Percentiles rank a stretch among this genome's conserved stretches.
phyloP scores from a whole-genome alignment of 306 rosid genomes.

The Pueraria montana region DNA sequence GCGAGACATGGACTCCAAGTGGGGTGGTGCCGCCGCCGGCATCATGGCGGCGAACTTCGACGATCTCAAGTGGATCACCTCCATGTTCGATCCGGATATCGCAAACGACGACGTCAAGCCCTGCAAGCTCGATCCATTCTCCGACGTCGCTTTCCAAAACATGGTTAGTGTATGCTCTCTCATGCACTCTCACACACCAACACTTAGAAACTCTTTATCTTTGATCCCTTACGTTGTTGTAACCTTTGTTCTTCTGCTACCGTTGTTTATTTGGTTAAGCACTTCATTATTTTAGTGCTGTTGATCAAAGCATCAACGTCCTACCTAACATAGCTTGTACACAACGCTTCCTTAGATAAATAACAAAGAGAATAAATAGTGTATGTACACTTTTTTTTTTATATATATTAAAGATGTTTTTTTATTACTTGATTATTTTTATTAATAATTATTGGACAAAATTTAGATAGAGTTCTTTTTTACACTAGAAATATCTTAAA shows the following conservation, averaged over 20 bases:
- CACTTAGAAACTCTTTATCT: too few relatives aligned
- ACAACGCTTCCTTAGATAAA: slow-evolving; percentile 1
- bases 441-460: too few relatives aligned
- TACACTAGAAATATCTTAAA: too few relatives aligned
- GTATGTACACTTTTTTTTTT: too few relatives aligned
- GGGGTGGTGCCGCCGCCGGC: not conserved
- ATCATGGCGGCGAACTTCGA: slow-evolving; percentile 22
- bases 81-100: slow-evolving; percentile 46
- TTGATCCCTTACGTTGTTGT: not conserved
- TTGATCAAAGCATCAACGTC: not conserved
- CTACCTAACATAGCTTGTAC: not conserved
- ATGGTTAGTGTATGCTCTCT: slow-evolving; percentile 52
- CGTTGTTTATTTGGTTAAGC: not conserved
- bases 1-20: slow-evolving; percentile 55
- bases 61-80: slow-evolving; percentile 56
- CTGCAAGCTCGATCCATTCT: slow-evolving; percentile 47
- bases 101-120: slow-evolving; percentile 46
- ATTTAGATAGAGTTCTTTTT: too few relatives aligned
- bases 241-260: not conserved
- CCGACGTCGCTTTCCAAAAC: slow-evolving; percentile 53
- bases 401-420: too few relatives aligned
- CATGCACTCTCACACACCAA: too few relatives aligned
- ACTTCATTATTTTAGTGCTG: too few relatives aligned
- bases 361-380: not conserved
- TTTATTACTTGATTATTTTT: too few relatives aligned